Evolutionary conservation across 2,329 filamentous ascomycete genomes (phyloP), one percentile per base, ranked within the genome.

Genomic region (Aureobasidium leucospermi): DNA sequence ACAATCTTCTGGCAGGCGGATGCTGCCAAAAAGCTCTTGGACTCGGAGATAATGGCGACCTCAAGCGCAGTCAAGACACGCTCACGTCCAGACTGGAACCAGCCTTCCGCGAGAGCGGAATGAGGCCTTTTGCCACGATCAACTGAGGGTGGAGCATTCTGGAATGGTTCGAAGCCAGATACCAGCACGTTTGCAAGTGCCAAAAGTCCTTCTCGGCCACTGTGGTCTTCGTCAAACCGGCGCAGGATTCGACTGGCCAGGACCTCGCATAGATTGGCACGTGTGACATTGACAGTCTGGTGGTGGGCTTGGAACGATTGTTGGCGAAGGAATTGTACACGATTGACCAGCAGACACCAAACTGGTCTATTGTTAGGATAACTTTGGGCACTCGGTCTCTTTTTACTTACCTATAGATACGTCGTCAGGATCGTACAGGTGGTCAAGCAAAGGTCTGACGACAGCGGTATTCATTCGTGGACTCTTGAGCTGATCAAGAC

Each of bases 131-230:
- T 83, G 64, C 87, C 79, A 15, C 78, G 76, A 38, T 83, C 79
- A 42, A 92, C 80, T 59, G 87, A 81, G 1, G 79, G 75, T 0
- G 90, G 90, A 0, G 89, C 89, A 65, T 89, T 89, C 73, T 94
- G 89, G 66, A 94, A 94, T 1, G 90, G 89, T 67, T 91, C 87
- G 67, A 95, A 94, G 13, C 88, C 88, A 15, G 89, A 88, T 13
- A 95, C 87, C 19, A 94, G 81, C 34, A 94, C 87, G 65, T 92
- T 88, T 6, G 89, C 85, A 6, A 94, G 79, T 23, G 90, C 76
- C 4, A 94, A 76, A 11, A 94, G 79, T 1, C 89, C 88, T 29
- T 85, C 79, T 0, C 84, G 78, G 5, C 87, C 88, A 13, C 85
- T 82, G 61, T 89, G 85, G 65, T 91, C 86, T 73, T 94, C 89